Conservation (phyloP, 768 basidiomycete genomes). For the Imleria badia region DNA sequence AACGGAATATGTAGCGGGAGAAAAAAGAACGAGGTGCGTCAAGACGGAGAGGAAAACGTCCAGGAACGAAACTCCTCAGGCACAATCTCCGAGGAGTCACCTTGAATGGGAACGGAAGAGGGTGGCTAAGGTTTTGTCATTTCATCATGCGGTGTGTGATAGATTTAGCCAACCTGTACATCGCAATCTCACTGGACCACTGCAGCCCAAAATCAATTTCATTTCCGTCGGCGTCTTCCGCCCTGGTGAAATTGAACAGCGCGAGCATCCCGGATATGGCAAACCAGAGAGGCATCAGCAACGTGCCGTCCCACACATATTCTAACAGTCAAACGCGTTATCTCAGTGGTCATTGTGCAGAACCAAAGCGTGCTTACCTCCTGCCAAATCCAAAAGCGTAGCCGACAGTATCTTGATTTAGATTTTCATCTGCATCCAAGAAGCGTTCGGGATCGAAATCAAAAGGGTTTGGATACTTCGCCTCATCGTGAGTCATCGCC, state of each 20-base stretch:
- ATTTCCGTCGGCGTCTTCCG: constrained; percentile 21
- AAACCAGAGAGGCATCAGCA: constrained; percentile 28
- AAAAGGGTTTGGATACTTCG: constrained; percentile 31
- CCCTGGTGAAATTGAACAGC: constrained; percentile 28
- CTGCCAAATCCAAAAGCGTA: constrained; percentile 28
- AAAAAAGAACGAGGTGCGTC: neutral
- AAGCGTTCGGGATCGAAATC: constrained; percentile 35
- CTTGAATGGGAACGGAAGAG: constrained; percentile 13
- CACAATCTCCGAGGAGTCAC: constrained; percentile 5
- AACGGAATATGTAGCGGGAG: neutral
- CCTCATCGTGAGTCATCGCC: constrained; percentile 34
- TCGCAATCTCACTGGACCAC: constrained; percentile 18
- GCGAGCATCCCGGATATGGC: constrained; percentile 29
- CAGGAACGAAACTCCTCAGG: constrained; percentile 6
- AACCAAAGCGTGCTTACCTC: constrained; percentile 10
- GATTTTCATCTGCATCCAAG: constrained; percentile 19
- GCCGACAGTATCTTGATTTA: constrained; percentile 20
- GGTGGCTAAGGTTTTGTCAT: constrained; percentile 15
- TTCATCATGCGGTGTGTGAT: too few relatives aligned
- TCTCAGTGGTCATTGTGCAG: neutral
- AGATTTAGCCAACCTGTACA: constrained; percentile 1
- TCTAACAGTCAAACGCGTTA: constrained; percentile 1
- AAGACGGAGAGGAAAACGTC: neutral
- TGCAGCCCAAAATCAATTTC: constrained; percentile 19
- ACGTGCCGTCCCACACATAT: constrained; percentile 26